These are phyloP conservation scores for Bipolaris oryzae DNA, from an alignment of 2,329 filamentous ascomycete species.

Conservation along the genomic window DNA sequence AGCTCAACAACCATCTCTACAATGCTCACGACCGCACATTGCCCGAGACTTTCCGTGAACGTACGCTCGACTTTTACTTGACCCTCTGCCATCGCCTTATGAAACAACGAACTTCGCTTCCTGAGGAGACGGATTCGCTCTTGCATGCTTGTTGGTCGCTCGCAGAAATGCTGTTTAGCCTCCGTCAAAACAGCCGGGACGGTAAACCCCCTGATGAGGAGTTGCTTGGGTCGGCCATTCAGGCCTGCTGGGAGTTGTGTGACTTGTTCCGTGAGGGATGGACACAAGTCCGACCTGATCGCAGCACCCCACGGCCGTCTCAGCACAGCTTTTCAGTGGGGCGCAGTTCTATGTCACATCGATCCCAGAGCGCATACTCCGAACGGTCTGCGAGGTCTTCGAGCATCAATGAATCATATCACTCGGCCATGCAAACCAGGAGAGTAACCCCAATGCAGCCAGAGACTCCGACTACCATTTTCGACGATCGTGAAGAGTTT, in stretches of 20 bases:
- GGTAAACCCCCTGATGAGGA: conserved; percentile 78
- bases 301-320: conserved; percentile 81
- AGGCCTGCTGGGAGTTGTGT: conserved; percentile 93
- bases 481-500: conserved; percentile 79
- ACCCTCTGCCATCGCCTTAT: conserved; percentile 94
- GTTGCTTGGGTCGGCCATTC: conserved; percentile 82
- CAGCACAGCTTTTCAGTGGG: conserved; percentile 69
- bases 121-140: conserved; percentile 82
- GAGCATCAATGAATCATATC: conserved; percentile 56
- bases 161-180: conserved; percentile 89
- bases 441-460: conserved; percentile 57
- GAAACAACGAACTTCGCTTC: conserved; percentile 83
- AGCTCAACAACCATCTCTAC: conserved; percentile 93
- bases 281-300: conserved; percentile 84
- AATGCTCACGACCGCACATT: conserved; percentile 86
- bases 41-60: conserved; percentile 84
- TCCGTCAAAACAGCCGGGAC: conserved; percentile 81
- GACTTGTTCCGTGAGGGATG: conserved; percentile 92
- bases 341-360: conserved; percentile 39
- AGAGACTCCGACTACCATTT: conserved; percentile 93
- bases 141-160: conserved; percentile 87
- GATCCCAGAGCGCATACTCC: conserved; percentile 41
- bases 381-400: conserved; percentile 45
- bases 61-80: conserved; percentile 92
- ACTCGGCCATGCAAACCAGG: conserved; percentile 52